These are phyloP conservation scores for Penicillium sp. DNA, from an alignment of 2,329 filamentous ascomycete species.

Conservation along the genomic window DNA sequence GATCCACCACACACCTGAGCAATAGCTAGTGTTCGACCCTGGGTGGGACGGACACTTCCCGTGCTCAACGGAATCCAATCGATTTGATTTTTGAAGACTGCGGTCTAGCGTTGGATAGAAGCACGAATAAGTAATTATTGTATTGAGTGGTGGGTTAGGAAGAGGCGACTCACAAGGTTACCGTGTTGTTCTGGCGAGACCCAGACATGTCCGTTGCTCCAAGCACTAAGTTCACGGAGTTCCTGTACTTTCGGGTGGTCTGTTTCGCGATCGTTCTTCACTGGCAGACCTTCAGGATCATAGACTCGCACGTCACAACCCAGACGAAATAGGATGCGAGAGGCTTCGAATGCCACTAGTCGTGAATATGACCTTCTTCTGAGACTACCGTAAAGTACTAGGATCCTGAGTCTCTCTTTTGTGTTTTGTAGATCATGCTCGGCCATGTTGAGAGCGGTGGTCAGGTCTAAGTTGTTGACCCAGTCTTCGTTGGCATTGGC, in stretches of 20 bases:
- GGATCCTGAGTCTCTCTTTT: slow-evolving; percentile 51
- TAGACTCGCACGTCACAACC: slow-evolving; percentile 67
- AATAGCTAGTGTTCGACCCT: slow-evolving; percentile 63
- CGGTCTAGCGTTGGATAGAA: slow-evolving; percentile 43
- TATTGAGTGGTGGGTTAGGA: background rate
- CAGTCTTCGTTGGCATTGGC: slow-evolving; percentile 49
- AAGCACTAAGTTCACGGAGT: slow-evolving; percentile 58
- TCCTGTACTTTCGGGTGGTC: slow-evolving; percentile 63
- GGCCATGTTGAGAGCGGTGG: slow-evolving; percentile 53
- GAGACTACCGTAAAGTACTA: slow-evolving; percentile 63
- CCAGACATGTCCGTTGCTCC: slow-evolving; percentile 69
- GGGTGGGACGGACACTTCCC: slow-evolving; percentile 63
- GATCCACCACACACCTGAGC: slow-evolving; percentile 64
- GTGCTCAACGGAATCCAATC: slow-evolving; percentile 67
- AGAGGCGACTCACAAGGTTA: slow-evolving; percentile 50
- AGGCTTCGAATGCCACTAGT: slow-evolving; percentile 60
- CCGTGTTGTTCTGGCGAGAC: slow-evolving; percentile 67
- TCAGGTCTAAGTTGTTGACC: slow-evolving; percentile 57
- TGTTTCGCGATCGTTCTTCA: slow-evolving; percentile 63
- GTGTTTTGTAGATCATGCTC: slow-evolving; percentile 46
- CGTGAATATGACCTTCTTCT: slow-evolving; percentile 59
- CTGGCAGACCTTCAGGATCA: slow-evolving; percentile 57
- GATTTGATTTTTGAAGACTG: slow-evolving; percentile 68
- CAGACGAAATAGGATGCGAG: slow-evolving; percentile 61
- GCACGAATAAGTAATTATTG: background rate